Percentiles rank a stretch among this genome's conserved stretches.
phyloP scores from a whole-genome alignment of 1,284 basidiomycete genomes.

The Cryptococcus sp. region DNA sequence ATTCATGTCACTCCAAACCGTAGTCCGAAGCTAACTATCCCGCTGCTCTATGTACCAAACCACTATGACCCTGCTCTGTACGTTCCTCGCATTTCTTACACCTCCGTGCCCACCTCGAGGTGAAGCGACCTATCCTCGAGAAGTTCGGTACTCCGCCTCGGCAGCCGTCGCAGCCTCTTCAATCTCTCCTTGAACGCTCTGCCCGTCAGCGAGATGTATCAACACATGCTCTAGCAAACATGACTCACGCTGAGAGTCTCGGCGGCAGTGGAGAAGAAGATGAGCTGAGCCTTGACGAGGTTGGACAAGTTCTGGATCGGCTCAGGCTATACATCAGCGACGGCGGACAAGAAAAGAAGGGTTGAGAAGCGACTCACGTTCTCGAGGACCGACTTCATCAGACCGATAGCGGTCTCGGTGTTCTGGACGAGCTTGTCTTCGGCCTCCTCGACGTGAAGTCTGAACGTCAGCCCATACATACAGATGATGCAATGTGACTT shows the following conservation, averaged over 20 bases:
- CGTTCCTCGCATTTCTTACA: no score
- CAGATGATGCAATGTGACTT: conserved; percentile 14
- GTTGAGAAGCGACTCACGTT: conserved; percentile 57
- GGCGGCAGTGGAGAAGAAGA: conserved; percentile 76
- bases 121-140: conserved; percentile 36
- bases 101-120: no score
- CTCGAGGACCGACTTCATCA: conserved; percentile 97
- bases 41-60: no score
- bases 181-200: conserved; percentile 74
- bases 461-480: conserved; percentile 9
- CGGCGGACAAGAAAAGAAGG: background rate
- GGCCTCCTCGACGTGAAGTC: conserved; percentile 78
- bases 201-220: conserved; percentile 9
- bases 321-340: conserved; percentile 62
- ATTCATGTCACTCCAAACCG: no score
- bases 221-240: conserved; percentile 3
- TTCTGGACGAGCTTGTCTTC: conserved; percentile 94
- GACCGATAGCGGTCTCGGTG: conserved; percentile 93
- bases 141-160: conserved; percentile 81
- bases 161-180: conserved; percentile 83
- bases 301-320: conserved; percentile 89
- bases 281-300: conserved; percentile 82
- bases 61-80: no score
- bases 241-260: conserved; percentile 62
- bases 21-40: no score